A percentile compares a stretch with the other conserved stretches of the same genome.
These are phyloP conservation scores for Brassica balearica DNA, from an alignment of 441 rosid species.

Conservation along the genomic window DNA sequence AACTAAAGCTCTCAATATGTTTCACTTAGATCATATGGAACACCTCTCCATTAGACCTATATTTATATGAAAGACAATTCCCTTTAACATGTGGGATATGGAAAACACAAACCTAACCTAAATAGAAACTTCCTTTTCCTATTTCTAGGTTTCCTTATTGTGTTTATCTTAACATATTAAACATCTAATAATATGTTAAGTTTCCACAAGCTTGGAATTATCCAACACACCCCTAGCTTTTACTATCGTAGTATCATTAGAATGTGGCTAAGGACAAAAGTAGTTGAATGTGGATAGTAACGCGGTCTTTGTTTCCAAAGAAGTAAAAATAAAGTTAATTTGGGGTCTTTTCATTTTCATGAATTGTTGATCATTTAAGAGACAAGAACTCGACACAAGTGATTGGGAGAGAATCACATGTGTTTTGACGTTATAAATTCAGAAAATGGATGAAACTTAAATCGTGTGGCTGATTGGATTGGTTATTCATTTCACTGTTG, in stretches of 20 bases:
- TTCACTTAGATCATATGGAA: no score
- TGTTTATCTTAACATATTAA: no score
- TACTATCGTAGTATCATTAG: background rate
- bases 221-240: no score
- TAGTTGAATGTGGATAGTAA: background rate
- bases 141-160: no score
- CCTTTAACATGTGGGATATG: no score
- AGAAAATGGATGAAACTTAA: slow-evolving; percentile 11
- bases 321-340: background rate
- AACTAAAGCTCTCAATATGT: no score
- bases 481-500: background rate
- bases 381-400: slow-evolving; percentile 38
- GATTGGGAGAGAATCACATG: slow-evolving; percentile 25
- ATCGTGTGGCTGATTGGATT: slow-evolving; percentile 25
- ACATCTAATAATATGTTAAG: no score
- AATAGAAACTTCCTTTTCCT: no score
- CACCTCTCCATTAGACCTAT: no score
- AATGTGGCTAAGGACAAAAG: slow-evolving; percentile 8
- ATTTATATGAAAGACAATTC: no score
- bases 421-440: slow-evolving; percentile 15
- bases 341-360: slow-evolving; percentile 10
- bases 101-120: no score
- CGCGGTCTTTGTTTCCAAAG: slow-evolving; percentile 14
- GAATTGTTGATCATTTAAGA: slow-evolving; percentile 15
- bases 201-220: no score